Evolutionary conservation across 1,284 basidiomycete species (phyloP), one percentile per base, ranked within the genome.

Genomic region (Thelephora terrestris): DNA sequence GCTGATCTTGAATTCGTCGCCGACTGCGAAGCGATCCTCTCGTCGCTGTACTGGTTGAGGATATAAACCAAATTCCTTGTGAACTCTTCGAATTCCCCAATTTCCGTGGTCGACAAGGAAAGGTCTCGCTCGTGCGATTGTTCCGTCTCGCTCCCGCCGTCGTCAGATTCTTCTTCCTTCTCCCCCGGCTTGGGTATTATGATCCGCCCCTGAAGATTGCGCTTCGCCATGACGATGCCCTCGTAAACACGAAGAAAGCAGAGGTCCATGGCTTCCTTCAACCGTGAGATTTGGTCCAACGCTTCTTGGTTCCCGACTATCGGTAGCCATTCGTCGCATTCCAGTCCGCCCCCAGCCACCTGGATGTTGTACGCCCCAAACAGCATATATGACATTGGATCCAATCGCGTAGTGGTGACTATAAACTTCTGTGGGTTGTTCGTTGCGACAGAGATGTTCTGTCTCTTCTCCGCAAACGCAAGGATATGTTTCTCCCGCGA

Each of bases 231-330:
- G 35, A 75, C 75, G 49, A 94, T 83, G 23, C 93, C 92, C 59
- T 97, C 89, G 57, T 93, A 97, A 1, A 96, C 90, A 39, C 94
- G 80, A 46, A 94, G 70, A 81, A 97, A 84, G 61, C 87, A 91
- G 2, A 73, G 70, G 58, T 96, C 90, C 73, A 96, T 79, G 55
- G 88, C 71, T 24, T 69, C 71, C 66, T 94, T 93, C 57, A 98
- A 70, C n/a, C 81, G 75, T 60, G 88, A 85, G 20, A 96, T 70
- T 57, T 92, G 85, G 62, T 95, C 90, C 54, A 98, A 68, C 5
- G 81, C 79, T 56, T 85, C 78, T 50, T 84, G 63, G 55, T 85
- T 76, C 39, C 93, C 93, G 23, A 81, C 73, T 46, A 97, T 78
- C 9, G 91, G 91, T 20, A 97, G 70, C 94, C 94, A 98, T 42